Evolutionary conservation across 1,139 yeast species (phyloP).

Genomic region (Yamadazyma spencermartinsiae): DNA sequence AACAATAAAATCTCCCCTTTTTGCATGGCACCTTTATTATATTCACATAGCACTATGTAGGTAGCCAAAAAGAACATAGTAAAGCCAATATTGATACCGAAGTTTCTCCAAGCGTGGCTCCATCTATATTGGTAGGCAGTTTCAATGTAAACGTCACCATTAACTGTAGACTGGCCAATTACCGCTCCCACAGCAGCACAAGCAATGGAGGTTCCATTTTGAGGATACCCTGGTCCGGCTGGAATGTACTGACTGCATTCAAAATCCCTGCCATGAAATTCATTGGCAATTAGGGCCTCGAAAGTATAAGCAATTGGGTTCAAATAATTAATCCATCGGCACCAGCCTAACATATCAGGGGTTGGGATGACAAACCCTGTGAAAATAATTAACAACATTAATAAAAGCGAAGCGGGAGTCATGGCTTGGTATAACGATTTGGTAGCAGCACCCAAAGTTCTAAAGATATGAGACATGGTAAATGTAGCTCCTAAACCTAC

Average conservation of each 20-base stretch:
- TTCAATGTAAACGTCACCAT: slow-evolving; percentile 58
- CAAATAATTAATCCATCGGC: slow-evolving; percentile 58
- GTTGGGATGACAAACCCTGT: slow-evolving; percentile 62
- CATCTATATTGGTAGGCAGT: slow-evolving; percentile 50
- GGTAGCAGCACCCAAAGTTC: slow-evolving; percentile 58
- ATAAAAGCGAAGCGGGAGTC: slow-evolving; percentile 58
- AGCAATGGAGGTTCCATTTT: slow-evolving; percentile 25
- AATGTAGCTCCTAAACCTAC: slow-evolving; percentile 43
- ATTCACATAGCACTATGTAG: slow-evolving; percentile 61
- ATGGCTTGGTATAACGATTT: slow-evolving; percentile 58
- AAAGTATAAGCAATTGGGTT: slow-evolving; percentile 61
- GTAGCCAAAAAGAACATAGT: slow-evolving; percentile 53
- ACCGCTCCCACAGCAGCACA: slow-evolving; percentile 67
- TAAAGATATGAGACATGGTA: slow-evolving; percentile 58
- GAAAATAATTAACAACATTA: slow-evolving; percentile 53
- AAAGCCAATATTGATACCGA: slow-evolving; percentile 67
- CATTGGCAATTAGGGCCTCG: slow-evolving; percentile 57
- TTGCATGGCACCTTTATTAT: slow-evolving; percentile 73
- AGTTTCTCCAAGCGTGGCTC: slow-evolving; percentile 81
- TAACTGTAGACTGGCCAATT: slow-evolving; percentile 54
- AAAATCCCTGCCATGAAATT: slow-evolving; percentile 50
- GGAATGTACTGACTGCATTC: slow-evolving; percentile 48
- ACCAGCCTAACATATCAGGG: slow-evolving; percentile 63
- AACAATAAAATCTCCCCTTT: slow-evolving; percentile 81
- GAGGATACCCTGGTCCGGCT: slow-evolving; percentile 49